Base-by-base conservation (phyloP, 257 asterid genomes). In the Paraleonurus japonicus region DNA sequence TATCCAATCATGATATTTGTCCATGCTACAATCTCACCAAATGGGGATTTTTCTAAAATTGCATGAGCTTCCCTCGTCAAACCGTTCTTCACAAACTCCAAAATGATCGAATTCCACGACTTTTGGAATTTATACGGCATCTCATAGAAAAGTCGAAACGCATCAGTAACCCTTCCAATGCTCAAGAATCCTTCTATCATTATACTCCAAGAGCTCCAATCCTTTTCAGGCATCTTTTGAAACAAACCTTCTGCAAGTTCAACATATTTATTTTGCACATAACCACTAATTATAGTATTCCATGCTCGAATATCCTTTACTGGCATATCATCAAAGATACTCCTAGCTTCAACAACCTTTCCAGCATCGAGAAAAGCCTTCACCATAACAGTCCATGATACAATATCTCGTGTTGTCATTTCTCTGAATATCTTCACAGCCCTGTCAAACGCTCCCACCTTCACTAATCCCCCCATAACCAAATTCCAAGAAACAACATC, bases 401-500 rank as follows among this genome's bases (percentile, higher is more conserved):
- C 91, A 69, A 79, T 79, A 78, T 89, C 96, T 55, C 78, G 74
- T 15, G 5, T 9, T 8, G 61, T 58, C 87, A 87, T 89, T 65
- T 70, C 53, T 28, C 70, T 62, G 55, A 85, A 89, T 69, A 87
- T 22, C 50, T 78, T 76, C 78, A 71, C 87, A 57, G 85, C 96
- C 71, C 61, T 71, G 24, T 62, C 76, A 32, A 83, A 73, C 73
- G 77, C 79, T 41, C 78, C 53, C 23, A 45, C 72, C 80, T 74
- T 85, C 79, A 85, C 84, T 58, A 89, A 68, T 50, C 88, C 89
- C 10, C 85, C 84, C 57, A 83, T 74, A 58, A 89, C 81, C 76
- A 85, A 79, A 76, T 85, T 89, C 89, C 91, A 83, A 3, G 93
- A 88, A 79, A 87, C 84, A 10, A 89, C 84, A 67, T 87, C 90